These are phyloP conservation scores for Mortierella sp. DNA, from an alignment of 371 early-diverging fungal genomes.

Conservation along the genomic window DNA sequence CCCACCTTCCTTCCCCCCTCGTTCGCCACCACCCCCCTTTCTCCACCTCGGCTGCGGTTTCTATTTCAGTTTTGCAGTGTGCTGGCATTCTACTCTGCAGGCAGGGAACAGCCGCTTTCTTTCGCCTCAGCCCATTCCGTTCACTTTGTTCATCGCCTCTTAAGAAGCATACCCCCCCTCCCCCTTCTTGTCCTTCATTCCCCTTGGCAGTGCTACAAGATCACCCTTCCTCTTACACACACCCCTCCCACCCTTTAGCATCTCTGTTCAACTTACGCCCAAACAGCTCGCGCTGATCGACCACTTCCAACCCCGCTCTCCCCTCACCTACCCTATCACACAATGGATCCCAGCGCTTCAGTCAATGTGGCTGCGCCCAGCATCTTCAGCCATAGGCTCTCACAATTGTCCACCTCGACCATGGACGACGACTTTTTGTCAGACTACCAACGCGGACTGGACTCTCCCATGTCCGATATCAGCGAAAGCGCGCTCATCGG, in stretches of 20 bases:
- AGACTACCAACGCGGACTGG: conserved; percentile 24
- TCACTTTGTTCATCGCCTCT: background rate
- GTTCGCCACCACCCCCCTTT: background rate
- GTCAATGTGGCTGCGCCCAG: conserved; percentile 20
- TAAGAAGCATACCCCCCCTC: too few relatives aligned
- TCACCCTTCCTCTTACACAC: background rate
- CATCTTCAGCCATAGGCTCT: conserved; percentile 8
- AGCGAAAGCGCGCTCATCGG: conserved; percentile 4
- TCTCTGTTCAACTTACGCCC: too few relatives aligned
- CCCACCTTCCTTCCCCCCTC: background rate
- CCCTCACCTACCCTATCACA: background rate
- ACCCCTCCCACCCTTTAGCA: background rate
- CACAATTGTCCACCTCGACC: conserved; percentile 31
- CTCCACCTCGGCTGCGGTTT: background rate
- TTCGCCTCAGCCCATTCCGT: background rate
- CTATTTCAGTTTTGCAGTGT: too few relatives aligned
- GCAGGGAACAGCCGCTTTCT: too few relatives aligned
- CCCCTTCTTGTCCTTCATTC: too few relatives aligned
- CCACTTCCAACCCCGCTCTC: conserved; percentile 2
- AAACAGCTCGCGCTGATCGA: background rate
- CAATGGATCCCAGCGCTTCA: conserved; percentile 2
- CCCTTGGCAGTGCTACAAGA: too few relatives aligned
- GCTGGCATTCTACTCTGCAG: too few relatives aligned
- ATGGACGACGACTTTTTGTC: conserved; percentile 39
- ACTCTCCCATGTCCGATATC: conserved; percentile 23